phyloP scores from a whole-genome alignment of 2,329 filamentous ascomycete genomes.

The Coleophoma eucalyptorum region DNA sequence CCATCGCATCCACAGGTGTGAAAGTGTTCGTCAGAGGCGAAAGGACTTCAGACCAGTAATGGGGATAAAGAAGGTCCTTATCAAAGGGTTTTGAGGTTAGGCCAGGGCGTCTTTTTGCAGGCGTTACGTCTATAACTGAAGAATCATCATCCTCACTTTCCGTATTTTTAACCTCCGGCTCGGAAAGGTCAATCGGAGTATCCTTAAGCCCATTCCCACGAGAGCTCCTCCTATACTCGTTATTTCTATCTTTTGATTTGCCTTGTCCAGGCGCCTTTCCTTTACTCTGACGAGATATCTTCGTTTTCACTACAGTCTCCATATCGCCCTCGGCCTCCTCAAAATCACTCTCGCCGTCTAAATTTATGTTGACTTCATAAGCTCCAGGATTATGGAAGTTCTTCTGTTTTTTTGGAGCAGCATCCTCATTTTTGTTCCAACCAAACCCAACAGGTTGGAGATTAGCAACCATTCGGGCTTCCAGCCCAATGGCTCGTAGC shows the following conservation, averaged over 20 bases:
- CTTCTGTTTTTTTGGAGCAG: constrained; percentile 38
- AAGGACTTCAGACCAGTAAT: constrained; percentile 90
- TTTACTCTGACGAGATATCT: constrained; percentile 12
- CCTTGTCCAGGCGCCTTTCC: constrained; percentile 15
- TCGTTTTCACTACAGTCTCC: not conserved
- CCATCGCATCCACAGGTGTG: constrained; percentile 72
- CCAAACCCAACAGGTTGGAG: constrained; percentile 86
- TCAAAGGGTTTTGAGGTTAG: constrained; percentile 55
- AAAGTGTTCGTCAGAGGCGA: constrained; percentile 79
- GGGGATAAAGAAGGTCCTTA: constrained; percentile 74
- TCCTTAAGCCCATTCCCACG: constrained; percentile 24
- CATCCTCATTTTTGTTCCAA: constrained; percentile 84
- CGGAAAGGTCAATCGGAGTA: constrained; percentile 37
- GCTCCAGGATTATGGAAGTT: constrained; percentile 28
- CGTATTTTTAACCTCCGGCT: constrained; percentile 45
- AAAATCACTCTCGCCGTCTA: constrained; percentile 16
- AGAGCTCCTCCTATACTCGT: constrained; percentile 15
- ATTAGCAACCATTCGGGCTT: constrained; percentile 79
- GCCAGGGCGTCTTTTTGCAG: constrained; percentile 7
- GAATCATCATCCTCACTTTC: constrained; percentile 54
- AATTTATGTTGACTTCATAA: constrained; percentile 25
- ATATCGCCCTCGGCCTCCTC: constrained; percentile 8
- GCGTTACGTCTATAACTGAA: constrained; percentile 51
- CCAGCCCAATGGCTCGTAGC: constrained; percentile 73
- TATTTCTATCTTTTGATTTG: constrained; percentile 17